Percentiles rank a stretch among this genome's conserved stretches.
Conservation (phyloP, 176 grass and related monocot genomes). For the Alloteropsis semialata region DNA sequence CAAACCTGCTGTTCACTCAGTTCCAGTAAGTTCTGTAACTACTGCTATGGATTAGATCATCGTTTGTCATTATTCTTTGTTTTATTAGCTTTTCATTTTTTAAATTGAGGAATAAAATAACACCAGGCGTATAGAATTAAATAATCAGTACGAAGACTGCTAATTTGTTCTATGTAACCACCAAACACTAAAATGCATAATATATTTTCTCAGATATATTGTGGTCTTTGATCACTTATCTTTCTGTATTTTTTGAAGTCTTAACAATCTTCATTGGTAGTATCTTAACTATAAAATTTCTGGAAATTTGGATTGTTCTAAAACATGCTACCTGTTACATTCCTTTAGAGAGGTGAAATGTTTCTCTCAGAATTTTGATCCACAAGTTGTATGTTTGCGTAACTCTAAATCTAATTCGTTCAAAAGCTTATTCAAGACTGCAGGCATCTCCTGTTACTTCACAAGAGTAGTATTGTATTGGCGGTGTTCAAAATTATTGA, state of each 20-base stretch:
- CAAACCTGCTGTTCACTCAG: conserved; percentile 51
- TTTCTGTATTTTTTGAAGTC: neutral
- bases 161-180: neutral
- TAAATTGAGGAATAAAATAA: neutral
- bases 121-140: neutral
- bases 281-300: neutral
- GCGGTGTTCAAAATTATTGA: conserved; percentile 1
- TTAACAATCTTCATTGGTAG: neutral
- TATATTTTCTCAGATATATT: conserved; percentile 4
- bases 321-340: neutral
- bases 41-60: conserved; percentile 24
- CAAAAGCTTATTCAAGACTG: neutral
- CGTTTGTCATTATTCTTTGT: conserved; percentile 13
- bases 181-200: conserved; percentile 8
- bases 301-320: neutral
- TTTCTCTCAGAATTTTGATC: neutral
- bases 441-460: neutral
- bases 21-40: conserved; percentile 60
- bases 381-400: neutral
- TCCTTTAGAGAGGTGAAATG: neutral
- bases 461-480: neutral
- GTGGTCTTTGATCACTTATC: neutral
- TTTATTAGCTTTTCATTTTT: conserved; percentile 16
- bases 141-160: neutral
- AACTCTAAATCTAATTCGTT: neutral